A percentile compares a stretch with the other conserved stretches of the same genome.
These are phyloP conservation scores for Leccinum subrobustum DNA, from an alignment of 1,284 basidiomycete species.

Conservation along the genomic window DNA sequence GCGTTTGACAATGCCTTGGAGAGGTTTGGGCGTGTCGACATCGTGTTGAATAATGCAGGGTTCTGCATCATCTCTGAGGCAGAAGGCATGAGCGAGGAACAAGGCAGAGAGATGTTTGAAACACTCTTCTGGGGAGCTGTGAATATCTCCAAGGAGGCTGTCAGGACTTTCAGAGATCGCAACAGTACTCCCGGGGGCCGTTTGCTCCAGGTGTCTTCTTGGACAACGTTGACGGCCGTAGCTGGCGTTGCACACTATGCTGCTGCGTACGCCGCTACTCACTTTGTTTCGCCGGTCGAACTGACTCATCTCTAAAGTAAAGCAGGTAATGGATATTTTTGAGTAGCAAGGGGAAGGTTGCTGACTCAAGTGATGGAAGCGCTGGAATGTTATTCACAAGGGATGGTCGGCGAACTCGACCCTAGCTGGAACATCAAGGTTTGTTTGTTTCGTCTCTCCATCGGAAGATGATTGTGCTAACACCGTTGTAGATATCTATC, in stretches of 20 bases:
- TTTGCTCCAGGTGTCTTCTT: constrained; percentile 29
- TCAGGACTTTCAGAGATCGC: constrained; percentile 37
- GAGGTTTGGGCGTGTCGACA: constrained; percentile 32
- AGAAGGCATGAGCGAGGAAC: constrained; percentile 35
- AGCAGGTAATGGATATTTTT: constrained; percentile 20
- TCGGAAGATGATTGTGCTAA: background rate
- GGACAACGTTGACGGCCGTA: constrained; percentile 8
- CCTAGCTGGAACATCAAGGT: constrained; percentile 33
- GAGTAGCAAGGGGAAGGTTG: background rate
- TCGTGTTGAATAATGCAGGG: constrained; percentile 37
- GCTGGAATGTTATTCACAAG: constrained; percentile 30
- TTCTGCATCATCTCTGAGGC: constrained; percentile 24
- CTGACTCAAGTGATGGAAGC: constrained; percentile 20
- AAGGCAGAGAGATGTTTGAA: constrained; percentile 33
- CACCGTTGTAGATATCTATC: constrained; percentile 22
- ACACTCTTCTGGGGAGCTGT: constrained; percentile 39
- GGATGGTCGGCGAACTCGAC: constrained; percentile 26
- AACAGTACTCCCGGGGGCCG: constrained; percentile 36
- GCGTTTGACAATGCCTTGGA: constrained; percentile 27
- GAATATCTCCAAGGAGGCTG: constrained; percentile 34
- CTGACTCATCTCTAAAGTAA: constrained; percentile 18
- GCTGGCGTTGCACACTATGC: constrained; percentile 28
- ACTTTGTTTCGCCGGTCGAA: background rate
- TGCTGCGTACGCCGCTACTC: constrained; percentile 26
- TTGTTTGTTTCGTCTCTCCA: background rate